A percentile compares a stretch with the other conserved stretches of the same genome.
These are phyloP conservation scores for Ceratonia siliqua DNA, from an alignment of 306 rosid genomes.

Conservation along the genomic window DNA sequence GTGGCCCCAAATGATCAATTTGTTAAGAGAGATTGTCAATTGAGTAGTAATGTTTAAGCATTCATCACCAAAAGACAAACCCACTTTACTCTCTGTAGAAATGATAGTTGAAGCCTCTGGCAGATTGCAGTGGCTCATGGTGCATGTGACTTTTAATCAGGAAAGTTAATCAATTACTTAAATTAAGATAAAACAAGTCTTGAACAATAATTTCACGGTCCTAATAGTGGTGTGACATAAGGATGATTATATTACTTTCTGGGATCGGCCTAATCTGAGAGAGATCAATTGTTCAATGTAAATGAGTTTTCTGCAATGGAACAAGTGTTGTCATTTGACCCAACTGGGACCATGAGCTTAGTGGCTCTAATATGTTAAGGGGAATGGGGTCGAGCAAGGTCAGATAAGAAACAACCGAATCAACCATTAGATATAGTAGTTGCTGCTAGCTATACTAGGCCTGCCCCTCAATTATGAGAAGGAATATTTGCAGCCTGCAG, in stretches of 20 bases:
- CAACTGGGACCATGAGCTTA: not conserved
- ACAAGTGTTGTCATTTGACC: not conserved
- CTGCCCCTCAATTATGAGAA: not conserved
- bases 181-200: not conserved
- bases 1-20: conserved; percentile 48
- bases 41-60: conserved; percentile 57
- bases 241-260: conserved; percentile 10
- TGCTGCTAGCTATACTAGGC: not conserved
- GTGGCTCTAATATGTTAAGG: too few relatives aligned
- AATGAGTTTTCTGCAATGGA: not conserved
- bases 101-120: not conserved
- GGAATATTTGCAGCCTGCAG: too few relatives aligned
- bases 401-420: conserved; percentile 17
- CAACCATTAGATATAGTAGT: not conserved
- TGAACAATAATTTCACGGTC: not conserved
- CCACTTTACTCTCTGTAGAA: conserved; percentile 29
- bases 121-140: not conserved
- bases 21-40: conserved; percentile 40
- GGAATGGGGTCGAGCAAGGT: not conserved
- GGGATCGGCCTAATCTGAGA: not conserved
- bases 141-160: not conserved
- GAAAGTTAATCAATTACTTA: not conserved
- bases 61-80: conserved; percentile 42
- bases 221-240: not conserved
- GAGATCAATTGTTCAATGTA: conserved; percentile 1